A percentile compares a stretch with the other conserved stretches of the same genome.
Evolutionary conservation across 345 rosid species (phyloP).

Genomic region (Brassica carinata): DNA sequence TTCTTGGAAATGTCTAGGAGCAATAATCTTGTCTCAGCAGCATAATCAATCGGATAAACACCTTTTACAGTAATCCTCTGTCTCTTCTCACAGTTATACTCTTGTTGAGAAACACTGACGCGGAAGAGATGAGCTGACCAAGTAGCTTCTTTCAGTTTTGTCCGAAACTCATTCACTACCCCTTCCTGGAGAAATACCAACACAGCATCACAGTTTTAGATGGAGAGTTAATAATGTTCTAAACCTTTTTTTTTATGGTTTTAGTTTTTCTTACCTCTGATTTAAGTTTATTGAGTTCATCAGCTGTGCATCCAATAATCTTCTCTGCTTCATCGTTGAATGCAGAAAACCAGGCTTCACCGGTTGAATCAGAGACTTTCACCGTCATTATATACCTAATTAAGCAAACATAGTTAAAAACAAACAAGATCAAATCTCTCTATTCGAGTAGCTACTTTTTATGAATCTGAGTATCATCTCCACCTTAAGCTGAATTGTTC

Average conservation of each 20-base stretch:
- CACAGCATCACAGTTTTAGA: background rate
- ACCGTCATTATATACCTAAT: conserved; percentile 76
- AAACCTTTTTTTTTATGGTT: background rate
- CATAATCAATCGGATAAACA: conserved; percentile 66
- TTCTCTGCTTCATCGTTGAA: conserved; percentile 48
- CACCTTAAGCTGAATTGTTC: background rate
- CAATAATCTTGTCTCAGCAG: conserved; percentile 72
- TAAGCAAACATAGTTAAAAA: background rate
- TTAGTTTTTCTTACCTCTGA: conserved; percentile 46
- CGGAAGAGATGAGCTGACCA: conserved; percentile 79
- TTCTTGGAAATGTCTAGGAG: conserved; percentile 78
- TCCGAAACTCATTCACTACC: conserved; percentile 56
- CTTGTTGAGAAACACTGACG: conserved; percentile 71
- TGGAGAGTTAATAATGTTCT: background rate
- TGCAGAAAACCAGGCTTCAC: conserved; percentile 78
- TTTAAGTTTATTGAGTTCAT: conserved; percentile 68
- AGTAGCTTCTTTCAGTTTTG: conserved; percentile 69
- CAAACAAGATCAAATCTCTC: background rate
- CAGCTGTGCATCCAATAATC: conserved; percentile 74
- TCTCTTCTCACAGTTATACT: conserved; percentile 80
- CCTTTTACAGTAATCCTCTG: conserved; percentile 80
- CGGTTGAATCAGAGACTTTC: conserved; percentile 74
- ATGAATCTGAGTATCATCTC: background rate
- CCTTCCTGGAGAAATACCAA: conserved; percentile 38
- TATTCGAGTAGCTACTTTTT: background rate